phyloP scores from a whole-genome alignment of 495 filamentous ascomycete species.

The Paragyromitra xinjiangensis region DNA sequence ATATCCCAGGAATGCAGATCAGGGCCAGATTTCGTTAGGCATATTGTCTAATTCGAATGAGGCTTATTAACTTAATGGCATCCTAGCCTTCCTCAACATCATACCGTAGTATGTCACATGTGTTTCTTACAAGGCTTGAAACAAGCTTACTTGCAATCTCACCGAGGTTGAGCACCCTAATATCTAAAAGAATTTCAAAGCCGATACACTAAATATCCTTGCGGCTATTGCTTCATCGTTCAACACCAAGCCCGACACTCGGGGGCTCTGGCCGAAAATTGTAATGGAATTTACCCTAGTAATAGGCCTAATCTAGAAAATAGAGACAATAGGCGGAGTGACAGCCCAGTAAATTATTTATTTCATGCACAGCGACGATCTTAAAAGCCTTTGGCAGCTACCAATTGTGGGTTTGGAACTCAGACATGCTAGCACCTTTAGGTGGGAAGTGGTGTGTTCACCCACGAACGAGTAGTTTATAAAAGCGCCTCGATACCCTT shows the following conservation, averaged over 20 bases:
- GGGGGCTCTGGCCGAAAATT: neutral
- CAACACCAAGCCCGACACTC: neutral
- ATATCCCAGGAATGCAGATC: neutral
- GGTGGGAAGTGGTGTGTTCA: neutral
- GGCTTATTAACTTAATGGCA: neutral
- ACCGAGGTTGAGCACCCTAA: neutral
- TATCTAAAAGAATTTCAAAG: neutral
- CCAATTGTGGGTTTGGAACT: neutral
- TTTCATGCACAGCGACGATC: neutral
- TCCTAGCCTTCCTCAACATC: neutral
- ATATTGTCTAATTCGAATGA: neutral
- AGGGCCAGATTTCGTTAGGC: neutral
- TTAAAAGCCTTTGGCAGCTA: neutral
- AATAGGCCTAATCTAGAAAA: neutral
- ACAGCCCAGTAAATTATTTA: neutral
- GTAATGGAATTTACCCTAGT: neutral
- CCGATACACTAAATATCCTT: neutral
- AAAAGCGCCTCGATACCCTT: neutral
- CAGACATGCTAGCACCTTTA: neutral
- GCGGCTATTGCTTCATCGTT: neutral
- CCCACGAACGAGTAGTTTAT: neutral
- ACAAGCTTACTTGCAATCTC: neutral
- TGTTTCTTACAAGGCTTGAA: neutral
- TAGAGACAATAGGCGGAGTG: neutral
- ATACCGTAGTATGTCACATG: neutral